phyloP scores from a whole-genome alignment of 2,329 filamentous ascomycete species.

The Hypoxylon sp. region DNA sequence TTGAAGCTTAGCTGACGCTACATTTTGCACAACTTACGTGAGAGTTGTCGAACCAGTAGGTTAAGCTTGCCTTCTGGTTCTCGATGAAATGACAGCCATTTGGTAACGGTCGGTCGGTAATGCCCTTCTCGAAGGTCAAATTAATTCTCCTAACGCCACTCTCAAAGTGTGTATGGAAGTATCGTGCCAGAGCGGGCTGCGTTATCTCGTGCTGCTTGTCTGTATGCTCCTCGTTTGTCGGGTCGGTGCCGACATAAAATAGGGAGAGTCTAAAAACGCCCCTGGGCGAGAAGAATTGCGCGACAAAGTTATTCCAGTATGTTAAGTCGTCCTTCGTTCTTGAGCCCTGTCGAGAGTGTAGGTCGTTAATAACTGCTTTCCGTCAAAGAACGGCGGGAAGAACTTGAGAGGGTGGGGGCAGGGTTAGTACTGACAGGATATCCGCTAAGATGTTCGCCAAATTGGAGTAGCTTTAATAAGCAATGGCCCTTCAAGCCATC shows the following conservation, averaged over 20 bases:
- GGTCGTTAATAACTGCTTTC: conserved; percentile 40
- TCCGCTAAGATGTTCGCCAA: conserved; percentile 73
- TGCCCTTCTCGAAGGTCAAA: conserved; percentile 81
- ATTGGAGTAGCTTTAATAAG: conserved; percentile 72
- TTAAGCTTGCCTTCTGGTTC: conserved; percentile 82
- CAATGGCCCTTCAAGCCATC: conserved; percentile 70
- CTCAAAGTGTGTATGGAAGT: conserved; percentile 90
- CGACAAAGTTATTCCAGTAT: conserved; percentile 86
- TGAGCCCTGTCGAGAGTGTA: conserved; percentile 59
- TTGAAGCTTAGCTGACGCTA: not conserved
- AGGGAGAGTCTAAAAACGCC: conserved; percentile 84
- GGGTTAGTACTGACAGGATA: conserved; percentile 63
- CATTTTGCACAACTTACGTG: conserved; percentile 72
- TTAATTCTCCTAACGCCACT: conserved; percentile 90
- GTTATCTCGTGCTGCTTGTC: conserved; percentile 91
- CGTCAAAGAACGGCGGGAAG: not conserved
- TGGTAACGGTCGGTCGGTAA: conserved; percentile 68
- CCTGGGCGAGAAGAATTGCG: conserved; percentile 82
- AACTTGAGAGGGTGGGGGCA: not conserved
- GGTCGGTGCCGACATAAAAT: conserved; percentile 62
- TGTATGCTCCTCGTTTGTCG: conserved; percentile 65
- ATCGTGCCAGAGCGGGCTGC: conserved; percentile 85
- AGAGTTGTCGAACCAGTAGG: conserved; percentile 89
- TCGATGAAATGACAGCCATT: conserved; percentile 81
- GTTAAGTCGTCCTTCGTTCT: conserved; percentile 77